Conservation (phyloP, 306 rosid species). For the Acacia confusa region DNA sequence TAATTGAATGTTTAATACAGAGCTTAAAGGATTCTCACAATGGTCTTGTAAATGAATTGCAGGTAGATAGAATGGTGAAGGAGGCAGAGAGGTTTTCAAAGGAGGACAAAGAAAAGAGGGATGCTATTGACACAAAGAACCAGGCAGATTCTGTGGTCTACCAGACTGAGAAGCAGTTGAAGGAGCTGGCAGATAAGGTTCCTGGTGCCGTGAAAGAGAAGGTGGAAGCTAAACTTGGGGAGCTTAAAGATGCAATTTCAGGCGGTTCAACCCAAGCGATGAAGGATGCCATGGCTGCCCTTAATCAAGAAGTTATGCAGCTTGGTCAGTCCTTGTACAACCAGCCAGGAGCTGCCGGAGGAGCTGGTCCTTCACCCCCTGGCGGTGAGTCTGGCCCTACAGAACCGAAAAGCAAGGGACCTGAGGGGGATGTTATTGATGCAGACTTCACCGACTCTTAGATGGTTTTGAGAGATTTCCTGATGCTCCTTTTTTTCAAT, state of each 20-base stretch:
- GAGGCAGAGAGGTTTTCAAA: constrained; percentile 79
- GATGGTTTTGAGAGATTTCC: constrained; percentile 38
- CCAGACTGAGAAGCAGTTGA: constrained; percentile 92
- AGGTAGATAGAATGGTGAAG: constrained; percentile 82
- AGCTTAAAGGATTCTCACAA: constrained; percentile 3
- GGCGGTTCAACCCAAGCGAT: constrained; percentile 76
- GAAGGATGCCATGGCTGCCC: constrained; percentile 88
- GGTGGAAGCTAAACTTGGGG: constrained; percentile 83
- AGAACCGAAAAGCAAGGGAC: constrained; percentile 64
- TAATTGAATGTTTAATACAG: not conserved
- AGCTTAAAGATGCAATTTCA: constrained; percentile 77
- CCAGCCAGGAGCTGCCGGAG: constrained; percentile 76
- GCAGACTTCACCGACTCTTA: constrained; percentile 82
- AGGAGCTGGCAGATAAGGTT: constrained; percentile 92
- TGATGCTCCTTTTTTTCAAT: not conserved
- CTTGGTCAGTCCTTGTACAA: constrained; percentile 86
- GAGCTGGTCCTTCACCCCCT: constrained; percentile 58
- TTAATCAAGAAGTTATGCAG: constrained; percentile 97
- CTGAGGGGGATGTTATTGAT: constrained; percentile 86
- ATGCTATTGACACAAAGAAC: constrained; percentile 87
- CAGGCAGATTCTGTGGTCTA: constrained; percentile 93
- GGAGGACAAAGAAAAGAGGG: constrained; percentile 96
- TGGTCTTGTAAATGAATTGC: constrained; percentile 23
- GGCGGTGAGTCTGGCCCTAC: constrained; percentile 71
- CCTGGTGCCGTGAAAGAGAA: constrained; percentile 88